Percentiles rank a stretch among this genome's conserved stretches.
phyloP scores from a whole-genome alignment of 2,329 filamentous ascomycete genomes.

The Microascus cirrosus region DNA sequence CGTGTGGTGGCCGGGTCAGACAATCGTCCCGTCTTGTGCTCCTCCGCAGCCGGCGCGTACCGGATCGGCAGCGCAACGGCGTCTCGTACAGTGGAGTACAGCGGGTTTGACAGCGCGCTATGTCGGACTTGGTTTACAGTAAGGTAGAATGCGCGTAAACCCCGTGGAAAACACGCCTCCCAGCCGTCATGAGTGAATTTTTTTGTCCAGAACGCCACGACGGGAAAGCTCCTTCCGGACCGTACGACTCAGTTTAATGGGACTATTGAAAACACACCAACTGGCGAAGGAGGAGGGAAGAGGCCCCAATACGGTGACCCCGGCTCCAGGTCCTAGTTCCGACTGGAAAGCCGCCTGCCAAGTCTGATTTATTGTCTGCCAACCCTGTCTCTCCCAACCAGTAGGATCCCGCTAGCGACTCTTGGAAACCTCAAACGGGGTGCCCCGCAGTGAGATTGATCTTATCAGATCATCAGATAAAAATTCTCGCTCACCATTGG shows the following conservation, averaged over 20 bases:
- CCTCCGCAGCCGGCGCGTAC: not conserved
- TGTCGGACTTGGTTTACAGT: too few species aligned
- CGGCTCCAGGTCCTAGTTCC: too few species aligned
- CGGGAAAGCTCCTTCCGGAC: not conserved
- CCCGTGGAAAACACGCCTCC: not conserved
- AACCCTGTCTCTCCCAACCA: not conserved
- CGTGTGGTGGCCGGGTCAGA: not conserved
- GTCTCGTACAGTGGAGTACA: too few species aligned
- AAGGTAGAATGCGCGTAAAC: too few species aligned
- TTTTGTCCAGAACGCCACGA: not conserved
- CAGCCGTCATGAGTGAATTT: not conserved
- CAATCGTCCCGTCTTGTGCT: not conserved
- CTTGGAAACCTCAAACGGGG: not conserved
- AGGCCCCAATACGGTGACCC: too few species aligned
- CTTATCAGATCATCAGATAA: slow-evolving; percentile 1
- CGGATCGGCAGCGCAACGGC: too few species aligned
- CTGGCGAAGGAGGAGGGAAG: too few species aligned
- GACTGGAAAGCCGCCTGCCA: too few species aligned
- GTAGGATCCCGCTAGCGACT: not conserved
- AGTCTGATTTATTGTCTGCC: too few species aligned
- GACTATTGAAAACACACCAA: not conserved
- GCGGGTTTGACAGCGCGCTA: too few species aligned
- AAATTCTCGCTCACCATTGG: not conserved
- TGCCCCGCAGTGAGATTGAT: not conserved
- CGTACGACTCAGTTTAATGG: not conserved